Evolutionary conservation across 2,329 filamentous ascomycete species (phyloP), one percentile per base, ranked within the genome.

Genomic region (Zalaria obscura): DNA sequence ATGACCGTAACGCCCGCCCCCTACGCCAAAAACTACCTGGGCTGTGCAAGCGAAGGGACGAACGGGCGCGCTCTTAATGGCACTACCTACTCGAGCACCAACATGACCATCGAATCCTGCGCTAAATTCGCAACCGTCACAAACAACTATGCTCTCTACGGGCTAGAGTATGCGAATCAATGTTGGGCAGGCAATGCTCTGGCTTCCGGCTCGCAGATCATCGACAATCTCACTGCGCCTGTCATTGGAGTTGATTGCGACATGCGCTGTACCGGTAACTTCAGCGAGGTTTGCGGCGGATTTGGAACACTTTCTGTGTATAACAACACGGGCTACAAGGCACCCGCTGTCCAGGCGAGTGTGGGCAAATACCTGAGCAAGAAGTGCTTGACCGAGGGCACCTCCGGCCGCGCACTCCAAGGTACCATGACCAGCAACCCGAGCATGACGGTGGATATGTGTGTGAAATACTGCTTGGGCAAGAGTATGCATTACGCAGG

Each of bases 51-150:
- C 5, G 68, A 71, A 49, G 52, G 56, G 33, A 52, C 57, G 40
- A 46, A 47, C 41, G 46, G 46, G 18, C 65, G 66, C 39, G 63
- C 64, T 5, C 51, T 64, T 32, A 51, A 45, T 2, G 58, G 52
- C n/a, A 48, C 50, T 1, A 43, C 38, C 27, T 43, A 45, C 1
- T 38, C 36, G 26, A 41, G 46, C 8, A 41, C 50, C 40, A 50
- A 55, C 40, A 77, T 78, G 72, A 78, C 73, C 2, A 65, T 72
- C 26, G 62, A 70, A 47, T 59, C 59, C 37, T 80, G 76, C 50
- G 61, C 73, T 34, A 54, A 62, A 39, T 75, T 65, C 53, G 80
- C 76, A 57, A 57, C 60, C 5, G 52, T 47, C 34, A 32, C 29
- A 7, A 60, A 61, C 25, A 67, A 65, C 5, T 69, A 66, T 45